These are phyloP conservation scores for Silybum marianum DNA, from an alignment of 129 eudicot genomes.

Conservation along the genomic window DNA sequence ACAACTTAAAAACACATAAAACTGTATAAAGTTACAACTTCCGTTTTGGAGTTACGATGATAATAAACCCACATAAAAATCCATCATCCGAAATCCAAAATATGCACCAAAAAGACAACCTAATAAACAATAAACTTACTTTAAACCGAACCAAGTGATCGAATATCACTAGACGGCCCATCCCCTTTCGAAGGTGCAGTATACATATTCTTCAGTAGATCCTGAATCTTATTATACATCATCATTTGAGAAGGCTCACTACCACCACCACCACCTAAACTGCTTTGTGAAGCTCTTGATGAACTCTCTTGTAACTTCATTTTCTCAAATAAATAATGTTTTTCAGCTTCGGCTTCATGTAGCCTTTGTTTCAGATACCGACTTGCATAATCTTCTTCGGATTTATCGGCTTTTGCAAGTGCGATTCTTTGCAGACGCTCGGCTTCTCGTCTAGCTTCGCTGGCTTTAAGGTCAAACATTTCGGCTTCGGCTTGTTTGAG, in stretches of 20 bases:
- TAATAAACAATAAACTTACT: not conserved
- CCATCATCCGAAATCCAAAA: not conserved
- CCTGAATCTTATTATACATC: constrained; percentile 68
- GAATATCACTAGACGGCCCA: constrained; percentile 44
- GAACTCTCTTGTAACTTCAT: constrained; percentile 81
- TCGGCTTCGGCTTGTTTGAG: constrained; percentile 87
- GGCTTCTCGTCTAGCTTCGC: constrained; percentile 81
- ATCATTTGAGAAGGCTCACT: constrained; percentile 67
- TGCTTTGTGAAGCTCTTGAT: constrained; percentile 53
- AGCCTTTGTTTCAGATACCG: constrained; percentile 75
- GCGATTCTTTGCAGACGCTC: constrained; percentile 77
- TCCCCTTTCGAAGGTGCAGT: constrained; percentile 52
- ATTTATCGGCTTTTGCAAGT: constrained; percentile 73
- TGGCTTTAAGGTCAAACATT: constrained; percentile 81
- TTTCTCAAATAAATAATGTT: constrained; percentile 76
- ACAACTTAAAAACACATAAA: too few species aligned
- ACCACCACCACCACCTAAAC: constrained; percentile 39
- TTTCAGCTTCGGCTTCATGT: constrained; percentile 87
- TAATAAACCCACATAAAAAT: not conserved
- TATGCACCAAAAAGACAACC: not conserved
- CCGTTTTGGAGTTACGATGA: not conserved
- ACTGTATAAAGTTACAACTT: constrained; percentile 5
- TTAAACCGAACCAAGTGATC: constrained; percentile 45
- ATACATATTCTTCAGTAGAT: constrained; percentile 75
- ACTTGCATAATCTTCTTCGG: constrained; percentile 81